These are phyloP conservation scores for Phytophthora pini DNA, from an alignment of 352 stramenopile species.

Conservation along the genomic window DNA sequence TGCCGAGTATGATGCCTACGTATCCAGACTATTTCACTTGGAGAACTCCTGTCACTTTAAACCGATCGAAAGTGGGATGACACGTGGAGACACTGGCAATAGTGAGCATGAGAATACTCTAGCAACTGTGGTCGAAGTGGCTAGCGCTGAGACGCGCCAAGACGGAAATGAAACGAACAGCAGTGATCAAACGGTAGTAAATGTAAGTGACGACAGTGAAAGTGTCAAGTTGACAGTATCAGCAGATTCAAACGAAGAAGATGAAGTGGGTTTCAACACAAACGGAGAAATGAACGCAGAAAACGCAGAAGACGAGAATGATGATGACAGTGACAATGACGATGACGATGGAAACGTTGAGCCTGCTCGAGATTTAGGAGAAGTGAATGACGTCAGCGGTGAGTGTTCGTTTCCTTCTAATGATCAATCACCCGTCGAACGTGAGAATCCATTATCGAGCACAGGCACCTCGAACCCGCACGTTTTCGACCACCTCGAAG, in stretches of 20 bases:
- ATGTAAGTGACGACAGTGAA: neutral
- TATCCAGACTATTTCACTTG: constrained; percentile 32
- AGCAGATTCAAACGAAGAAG: constrained; percentile 16
- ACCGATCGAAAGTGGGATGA: constrained; percentile 3
- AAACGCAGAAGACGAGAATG: constrained; percentile 39
- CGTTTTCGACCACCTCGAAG: constrained; percentile 32
- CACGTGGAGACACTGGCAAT: neutral
- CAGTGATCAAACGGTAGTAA: constrained; percentile 11
- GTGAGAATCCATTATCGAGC: constrained; percentile 9
- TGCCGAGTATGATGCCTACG: constrained; percentile 44
- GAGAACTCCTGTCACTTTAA: constrained; percentile 46
- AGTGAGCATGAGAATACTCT: neutral
- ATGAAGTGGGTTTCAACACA: constrained; percentile 16
- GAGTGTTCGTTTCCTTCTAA: constrained; percentile 4
- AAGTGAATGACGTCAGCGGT: constrained; percentile 7
- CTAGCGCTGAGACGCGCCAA: neutral
- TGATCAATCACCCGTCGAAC: constrained; percentile 6
- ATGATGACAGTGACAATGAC: constrained; percentile 57
- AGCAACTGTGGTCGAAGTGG: neutral
- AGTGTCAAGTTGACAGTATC: neutral
- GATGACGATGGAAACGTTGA: constrained; percentile 26
- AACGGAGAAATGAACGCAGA: constrained; percentile 16
- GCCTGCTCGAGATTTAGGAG: neutral
- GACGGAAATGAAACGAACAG: neutral
- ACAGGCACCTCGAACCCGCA: constrained; percentile 1